A percentile compares a stretch with the other conserved stretches of the same genome.
These are phyloP conservation scores for Bipolaris sorokiniana DNA, from an alignment of 2,329 filamentous ascomycete genomes.

Conservation along the genomic window DNA sequence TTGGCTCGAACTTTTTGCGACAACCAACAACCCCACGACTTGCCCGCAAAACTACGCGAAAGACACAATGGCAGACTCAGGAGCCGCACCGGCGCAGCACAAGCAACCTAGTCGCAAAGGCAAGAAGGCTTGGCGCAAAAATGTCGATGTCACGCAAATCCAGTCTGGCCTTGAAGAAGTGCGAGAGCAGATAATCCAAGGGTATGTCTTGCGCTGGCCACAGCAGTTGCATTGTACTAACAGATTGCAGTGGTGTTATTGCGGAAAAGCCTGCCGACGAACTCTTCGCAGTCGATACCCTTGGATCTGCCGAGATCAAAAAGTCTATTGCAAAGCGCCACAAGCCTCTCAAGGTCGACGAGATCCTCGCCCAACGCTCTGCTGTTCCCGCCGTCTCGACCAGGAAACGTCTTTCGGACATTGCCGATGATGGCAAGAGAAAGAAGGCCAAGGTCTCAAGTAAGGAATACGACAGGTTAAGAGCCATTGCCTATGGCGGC, in stretches of 20 bases:
- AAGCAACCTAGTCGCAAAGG: conserved; percentile 93
- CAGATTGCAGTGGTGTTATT: conserved; percentile 72
- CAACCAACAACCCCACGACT: conserved; percentile 18
- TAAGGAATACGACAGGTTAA: conserved; percentile 81
- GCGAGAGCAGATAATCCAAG: conserved; percentile 88
- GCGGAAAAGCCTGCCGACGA: conserved; percentile 81
- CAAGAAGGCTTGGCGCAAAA: conserved; percentile 98
- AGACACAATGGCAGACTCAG: conserved; percentile 29
- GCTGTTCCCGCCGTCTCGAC: conserved; percentile 77
- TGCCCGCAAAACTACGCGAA: conserved; percentile 4
- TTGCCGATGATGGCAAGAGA: conserved; percentile 67
- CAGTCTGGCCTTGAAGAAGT: conserved; percentile 80
- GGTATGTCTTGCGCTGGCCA: conserved; percentile 60
- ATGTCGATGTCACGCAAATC: conserved; percentile 90
- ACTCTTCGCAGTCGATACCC: conserved; percentile 82
- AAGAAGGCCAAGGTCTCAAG: conserved; percentile 86
- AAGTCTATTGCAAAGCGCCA: conserved; percentile 69
- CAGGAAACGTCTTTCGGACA: conserved; percentile 78
- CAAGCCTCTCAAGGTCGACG: conserved; percentile 86
- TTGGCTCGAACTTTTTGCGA: conserved; percentile 25
- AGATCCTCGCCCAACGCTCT: conserved; percentile 87
- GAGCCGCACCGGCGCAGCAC: conserved; percentile 74
- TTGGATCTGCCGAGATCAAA: conserved; percentile 70
- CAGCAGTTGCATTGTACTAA: conserved; percentile 17
- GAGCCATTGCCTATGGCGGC: conserved; percentile 76